phyloP scores from a whole-genome alignment of 768 basidiomycete species.

The Asterophora parasitica region DNA sequence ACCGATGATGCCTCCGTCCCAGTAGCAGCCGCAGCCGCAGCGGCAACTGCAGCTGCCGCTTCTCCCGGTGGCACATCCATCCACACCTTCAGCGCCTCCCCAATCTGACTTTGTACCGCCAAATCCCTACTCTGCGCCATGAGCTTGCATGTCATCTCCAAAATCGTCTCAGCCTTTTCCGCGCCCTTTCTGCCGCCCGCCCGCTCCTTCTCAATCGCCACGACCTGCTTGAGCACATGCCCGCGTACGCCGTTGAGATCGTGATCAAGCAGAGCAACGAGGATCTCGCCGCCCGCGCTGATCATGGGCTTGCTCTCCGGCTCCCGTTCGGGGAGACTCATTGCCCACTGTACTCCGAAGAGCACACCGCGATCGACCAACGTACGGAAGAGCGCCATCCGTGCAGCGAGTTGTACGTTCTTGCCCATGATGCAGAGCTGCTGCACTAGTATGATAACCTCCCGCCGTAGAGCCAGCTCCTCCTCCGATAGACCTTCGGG shows the following conservation, averaged over 20 bases:
- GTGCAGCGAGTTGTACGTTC: constrained; percentile 86
- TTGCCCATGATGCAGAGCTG: constrained; percentile 95
- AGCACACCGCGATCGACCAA: constrained; percentile 87
- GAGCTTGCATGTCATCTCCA: constrained; percentile 70
- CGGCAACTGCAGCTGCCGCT: constrained; percentile 6
- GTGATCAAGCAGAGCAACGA: constrained; percentile 84
- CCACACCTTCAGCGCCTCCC: constrained; percentile 80
- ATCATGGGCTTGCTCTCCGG: constrained; percentile 52
- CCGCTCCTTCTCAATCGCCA: constrained; percentile 65
- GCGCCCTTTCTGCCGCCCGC: constrained; percentile 50
- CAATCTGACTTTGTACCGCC: constrained; percentile 86
- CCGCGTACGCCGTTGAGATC: constrained; percentile 82
- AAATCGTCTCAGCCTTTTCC: constrained; percentile 66
- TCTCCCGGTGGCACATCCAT: constrained; percentile 66
- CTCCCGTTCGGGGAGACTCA: constrained; percentile 62
- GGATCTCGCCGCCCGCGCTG: constrained; percentile 79
- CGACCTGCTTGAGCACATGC: constrained; percentile 79
- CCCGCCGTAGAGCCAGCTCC: constrained; percentile 55
- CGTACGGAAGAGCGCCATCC: constrained; percentile 79
- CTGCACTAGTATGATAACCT: constrained; percentile 84
- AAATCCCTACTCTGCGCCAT: constrained; percentile 78
- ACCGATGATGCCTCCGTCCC: constrained; percentile 30
- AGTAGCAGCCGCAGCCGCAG: constrained; percentile 24
- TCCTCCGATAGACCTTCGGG: constrained; percentile 50
- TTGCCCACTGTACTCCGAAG: constrained; percentile 90